Percentiles rank a stretch among this genome's conserved stretches.
phyloP scores from a whole-genome alignment of 2,329 filamentous ascomycete genomes.

The Coniochaeta hoffmannii region DNA sequence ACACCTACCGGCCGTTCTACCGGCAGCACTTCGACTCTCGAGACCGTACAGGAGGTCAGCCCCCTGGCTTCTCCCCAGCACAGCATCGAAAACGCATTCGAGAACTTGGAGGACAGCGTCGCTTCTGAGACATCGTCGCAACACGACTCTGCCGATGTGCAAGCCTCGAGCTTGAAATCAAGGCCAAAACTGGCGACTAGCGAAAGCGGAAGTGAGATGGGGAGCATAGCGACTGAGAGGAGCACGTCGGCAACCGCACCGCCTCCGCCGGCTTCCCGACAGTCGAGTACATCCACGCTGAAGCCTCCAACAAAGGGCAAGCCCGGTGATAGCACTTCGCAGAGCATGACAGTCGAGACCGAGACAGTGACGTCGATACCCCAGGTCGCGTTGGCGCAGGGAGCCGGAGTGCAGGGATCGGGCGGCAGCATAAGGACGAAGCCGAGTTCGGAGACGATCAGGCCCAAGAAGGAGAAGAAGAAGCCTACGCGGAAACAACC shows the following conservation, averaged over 20 bases:
- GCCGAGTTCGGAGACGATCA: constrained; percentile 90
- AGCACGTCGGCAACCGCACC: constrained; percentile 36
- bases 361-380: constrained; percentile 91
- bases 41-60: constrained; percentile 89
- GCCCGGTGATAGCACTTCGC: constrained; percentile 63
- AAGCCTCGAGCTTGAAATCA: constrained; percentile 32
- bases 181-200: constrained; percentile 37
- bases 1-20: constrained; percentile 50
- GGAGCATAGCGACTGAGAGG: constrained; percentile 37
- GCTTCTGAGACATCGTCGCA: constrained; percentile 27
- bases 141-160: constrained; percentile 31
- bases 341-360: constrained; percentile 96
- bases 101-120: constrained; percentile 41
- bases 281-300: constrained; percentile 55
- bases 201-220: constrained; percentile 62
- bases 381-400: constrained; percentile 65
- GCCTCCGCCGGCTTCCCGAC: constrained; percentile 50
- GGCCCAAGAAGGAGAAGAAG: constrained; percentile 89
- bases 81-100: constrained; percentile 38
- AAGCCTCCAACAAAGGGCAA: constrained; percentile 62
- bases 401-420: constrained; percentile 54
- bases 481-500: constrained; percentile 69
- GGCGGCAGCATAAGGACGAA: constrained; percentile 75
- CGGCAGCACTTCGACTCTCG: constrained; percentile 54
- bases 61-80: constrained; percentile 60